Evolutionary conservation across 2,329 filamentous ascomycete genomes (phyloP).

Genomic region (Gaeumannomyces tritici): DNA sequence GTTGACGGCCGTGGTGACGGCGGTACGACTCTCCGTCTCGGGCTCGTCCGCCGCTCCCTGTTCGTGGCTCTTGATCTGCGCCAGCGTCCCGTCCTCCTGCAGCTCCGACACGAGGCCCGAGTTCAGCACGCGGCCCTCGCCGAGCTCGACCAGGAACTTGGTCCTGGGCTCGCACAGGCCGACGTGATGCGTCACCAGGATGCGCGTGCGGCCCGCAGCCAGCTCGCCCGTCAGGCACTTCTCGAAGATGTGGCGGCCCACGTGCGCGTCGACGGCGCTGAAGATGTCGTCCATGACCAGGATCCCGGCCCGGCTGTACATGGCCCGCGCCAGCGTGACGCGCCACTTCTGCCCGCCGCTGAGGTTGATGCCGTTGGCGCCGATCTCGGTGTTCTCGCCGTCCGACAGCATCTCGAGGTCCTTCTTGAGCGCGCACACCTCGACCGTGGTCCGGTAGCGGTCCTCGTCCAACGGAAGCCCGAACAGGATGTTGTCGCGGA

Average conservation of each 20-base stretch:
- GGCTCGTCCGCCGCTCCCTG: conserved; percentile 32
- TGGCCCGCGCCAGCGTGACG: conserved; percentile 66
- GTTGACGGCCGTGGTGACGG: conserved; percentile 39
- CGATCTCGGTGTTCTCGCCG: conserved; percentile 72
- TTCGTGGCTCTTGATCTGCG: conserved; percentile 48
- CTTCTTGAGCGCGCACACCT: conserved; percentile 64
- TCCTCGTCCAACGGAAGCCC: conserved; percentile 58
- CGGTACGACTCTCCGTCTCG: conserved; percentile 31
- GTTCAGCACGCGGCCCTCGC: conserved; percentile 55
- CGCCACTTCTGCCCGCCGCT: conserved; percentile 80
- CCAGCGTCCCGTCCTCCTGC: conserved; percentile 43
- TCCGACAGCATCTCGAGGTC: conserved; percentile 69
- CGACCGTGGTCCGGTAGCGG: conserved; percentile 62
- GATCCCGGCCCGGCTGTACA: conserved; percentile 71
- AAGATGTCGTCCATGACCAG: conserved; percentile 78
- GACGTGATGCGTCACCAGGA: conserved; percentile 75
- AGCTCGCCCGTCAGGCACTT: conserved; percentile 64
- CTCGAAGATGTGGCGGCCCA: conserved; percentile 70
- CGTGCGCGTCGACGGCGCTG: conserved; percentile 72
- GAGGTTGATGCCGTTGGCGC: conserved; percentile 75
- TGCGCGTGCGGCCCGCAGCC: conserved; percentile 59
- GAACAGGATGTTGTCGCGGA: conserved; percentile 72
- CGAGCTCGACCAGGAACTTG: conserved; percentile 65
- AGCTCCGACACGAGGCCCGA: conserved; percentile 58
- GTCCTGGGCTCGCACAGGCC: conserved; percentile 60